These are phyloP conservation scores for Aureobasidium lini DNA, from an alignment of 2,329 filamentous ascomycete species.

Conservation along the genomic window DNA sequence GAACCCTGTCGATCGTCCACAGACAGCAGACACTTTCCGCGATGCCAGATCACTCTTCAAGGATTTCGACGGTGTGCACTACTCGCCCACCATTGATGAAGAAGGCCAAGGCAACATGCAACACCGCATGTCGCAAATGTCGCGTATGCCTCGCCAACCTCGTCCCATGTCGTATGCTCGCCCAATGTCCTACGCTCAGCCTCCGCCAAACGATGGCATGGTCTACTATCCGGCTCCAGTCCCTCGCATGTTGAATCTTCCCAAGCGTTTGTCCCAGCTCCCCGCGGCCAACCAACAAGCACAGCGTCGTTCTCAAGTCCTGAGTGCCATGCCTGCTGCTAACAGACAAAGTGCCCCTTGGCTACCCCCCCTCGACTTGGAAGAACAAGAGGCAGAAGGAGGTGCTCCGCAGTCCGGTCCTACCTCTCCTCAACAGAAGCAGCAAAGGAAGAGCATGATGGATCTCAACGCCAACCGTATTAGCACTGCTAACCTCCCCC, in stretches of 20 bases:
- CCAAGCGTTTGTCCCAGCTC: conserved; percentile 73
- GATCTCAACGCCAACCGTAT: conserved; percentile 21
- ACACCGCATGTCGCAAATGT: neutral
- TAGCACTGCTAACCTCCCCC: conserved; percentile 54
- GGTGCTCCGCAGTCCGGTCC: conserved; percentile 13
- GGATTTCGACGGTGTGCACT: conserved; percentile 77
- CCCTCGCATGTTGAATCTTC: conserved; percentile 85
- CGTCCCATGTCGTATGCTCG: conserved; percentile 21
- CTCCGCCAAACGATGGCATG: conserved; percentile 68
- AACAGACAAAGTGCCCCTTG: conserved; percentile 46
- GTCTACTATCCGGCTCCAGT: conserved; percentile 94
- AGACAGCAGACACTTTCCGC: conserved; percentile 55
- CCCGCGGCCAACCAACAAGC: conserved; percentile 58
- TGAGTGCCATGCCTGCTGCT: conserved; percentile 54
- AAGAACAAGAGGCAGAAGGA: neutral
- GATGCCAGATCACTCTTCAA: conserved; percentile 62
- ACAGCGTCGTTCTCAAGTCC: conserved; percentile 63
- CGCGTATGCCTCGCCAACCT: conserved; percentile 15
- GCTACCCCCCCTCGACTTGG: conserved; percentile 25
- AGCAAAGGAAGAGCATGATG: conserved; percentile 30
- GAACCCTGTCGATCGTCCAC: conserved; percentile 34
- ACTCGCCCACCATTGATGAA: conserved; percentile 46
- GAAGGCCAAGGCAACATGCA: neutral
- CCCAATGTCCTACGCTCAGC: conserved; percentile 51
- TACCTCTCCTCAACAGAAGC: conserved; percentile 11